These are phyloP conservation scores for Erythrophleum ivorense DNA, from an alignment of 331 rosid genomes.

Conservation along the genomic window DNA sequence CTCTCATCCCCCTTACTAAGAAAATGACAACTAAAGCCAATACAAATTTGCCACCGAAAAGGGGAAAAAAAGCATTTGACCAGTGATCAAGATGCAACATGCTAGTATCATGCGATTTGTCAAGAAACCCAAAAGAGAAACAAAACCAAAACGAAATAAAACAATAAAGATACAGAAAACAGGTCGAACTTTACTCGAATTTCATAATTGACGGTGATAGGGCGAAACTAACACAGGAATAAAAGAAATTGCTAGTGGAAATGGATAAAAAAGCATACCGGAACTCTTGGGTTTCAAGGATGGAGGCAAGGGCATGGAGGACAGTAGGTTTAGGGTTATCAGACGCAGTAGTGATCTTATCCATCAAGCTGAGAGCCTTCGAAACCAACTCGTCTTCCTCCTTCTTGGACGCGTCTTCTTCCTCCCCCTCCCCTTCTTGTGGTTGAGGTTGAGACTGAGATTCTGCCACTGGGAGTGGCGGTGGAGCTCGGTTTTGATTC, in stretches of 20 bases:
- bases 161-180: neutral
- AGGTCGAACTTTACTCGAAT: neutral
- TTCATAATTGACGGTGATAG: neutral
- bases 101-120: neutral
- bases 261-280: conserved; percentile 46
- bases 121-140: neutral
- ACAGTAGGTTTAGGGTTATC: conserved; percentile 78
- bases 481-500: conserved; percentile 49
- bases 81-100: neutral
- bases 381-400: conserved; percentile 79
- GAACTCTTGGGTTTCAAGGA: conserved; percentile 80
- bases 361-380: conserved; percentile 83
- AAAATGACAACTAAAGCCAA: neutral
- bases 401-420: conserved; percentile 71
- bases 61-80: neutral
- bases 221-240: neutral
- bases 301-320: conserved; percentile 89
- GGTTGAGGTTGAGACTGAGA: conserved; percentile 43
- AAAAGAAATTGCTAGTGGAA: neutral
- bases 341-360: conserved; percentile 72
- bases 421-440: conserved; percentile 55
- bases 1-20: neutral
- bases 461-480: conserved; percentile 44
- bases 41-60: neutral
- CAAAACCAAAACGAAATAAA: neutral